Conservation (phyloP, 2,329 filamentous ascomycete species). For the Microcyclospora pomicola region DNA sequence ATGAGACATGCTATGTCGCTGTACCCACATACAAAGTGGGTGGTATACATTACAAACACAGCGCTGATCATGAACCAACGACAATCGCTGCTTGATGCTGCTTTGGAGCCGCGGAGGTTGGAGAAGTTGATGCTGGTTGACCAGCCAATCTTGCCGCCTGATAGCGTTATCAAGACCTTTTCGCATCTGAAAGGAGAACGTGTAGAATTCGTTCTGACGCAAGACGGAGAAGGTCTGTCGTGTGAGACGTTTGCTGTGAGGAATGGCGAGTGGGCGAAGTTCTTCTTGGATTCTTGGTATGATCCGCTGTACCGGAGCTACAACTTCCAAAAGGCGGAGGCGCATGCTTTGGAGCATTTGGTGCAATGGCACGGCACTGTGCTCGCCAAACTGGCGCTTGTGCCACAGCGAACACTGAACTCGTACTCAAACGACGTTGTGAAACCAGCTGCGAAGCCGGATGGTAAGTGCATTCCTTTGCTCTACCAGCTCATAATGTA, state of each 20-base stretch:
- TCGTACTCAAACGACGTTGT: slow-evolving; percentile 48
- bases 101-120: slow-evolving; percentile 54
- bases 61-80: slow-evolving; percentile 78
- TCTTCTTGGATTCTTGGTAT: slow-evolving; percentile 90
- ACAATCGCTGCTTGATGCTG: slow-evolving; percentile 52
- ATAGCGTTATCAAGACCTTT: slow-evolving; percentile 95
- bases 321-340: slow-evolving; percentile 91
- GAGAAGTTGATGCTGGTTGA: slow-evolving; percentile 74
- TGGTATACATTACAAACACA: slow-evolving; percentile 80
- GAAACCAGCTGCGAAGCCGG: slow-evolving; percentile 10
- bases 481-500: not conserved
- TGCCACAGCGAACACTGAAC: slow-evolving; percentile 78
- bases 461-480: slow-evolving; percentile 9
- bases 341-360: slow-evolving; percentile 62
- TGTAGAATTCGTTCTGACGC: slow-evolving; percentile 69
- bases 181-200: slow-evolving; percentile 61
- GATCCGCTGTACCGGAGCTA: slow-evolving; percentile 87
- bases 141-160: slow-evolving; percentile 76
- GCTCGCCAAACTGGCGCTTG: slow-evolving; percentile 71
- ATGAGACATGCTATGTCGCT: slow-evolving; percentile 77
- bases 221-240: slow-evolving; percentile 69
- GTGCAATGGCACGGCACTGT: slow-evolving; percentile 85
- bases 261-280: slow-evolving; percentile 81
- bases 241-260: slow-evolving; percentile 65
- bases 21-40: slow-evolving; percentile 60